A percentile compares a stretch with the other conserved stretches of the same genome.
Conservation (phyloP, 768 basidiomycete genomes). For the Daedaleopsis sinensis region DNA sequence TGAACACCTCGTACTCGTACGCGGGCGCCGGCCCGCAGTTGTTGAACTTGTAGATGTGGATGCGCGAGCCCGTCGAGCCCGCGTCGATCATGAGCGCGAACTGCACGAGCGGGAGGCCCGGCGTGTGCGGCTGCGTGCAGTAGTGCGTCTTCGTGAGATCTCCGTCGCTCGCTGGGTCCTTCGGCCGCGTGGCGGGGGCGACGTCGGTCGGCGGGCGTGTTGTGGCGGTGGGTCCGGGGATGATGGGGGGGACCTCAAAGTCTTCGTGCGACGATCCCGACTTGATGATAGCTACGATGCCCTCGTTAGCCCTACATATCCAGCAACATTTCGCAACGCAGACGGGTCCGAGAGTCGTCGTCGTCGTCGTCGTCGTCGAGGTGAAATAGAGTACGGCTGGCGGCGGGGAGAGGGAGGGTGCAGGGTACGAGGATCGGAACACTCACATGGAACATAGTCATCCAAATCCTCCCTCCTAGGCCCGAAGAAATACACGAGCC, state of each 20-base stretch:
- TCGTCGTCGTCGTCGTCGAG: too few species aligned
- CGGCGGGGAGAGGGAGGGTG: too few species aligned
- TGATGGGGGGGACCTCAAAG: constrained; percentile 2
- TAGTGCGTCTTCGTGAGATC: constrained; percentile 72
- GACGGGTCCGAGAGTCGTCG: too few species aligned
- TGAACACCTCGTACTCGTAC: constrained; percentile 95
- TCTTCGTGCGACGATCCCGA: constrained; percentile 10
- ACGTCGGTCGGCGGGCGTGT: constrained; percentile 16
- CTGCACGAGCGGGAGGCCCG: constrained; percentile 67
- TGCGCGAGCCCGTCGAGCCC: constrained; percentile 94
- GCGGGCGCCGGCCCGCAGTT: constrained; percentile 75
- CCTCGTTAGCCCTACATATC: not conserved
- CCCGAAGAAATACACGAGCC: constrained; percentile 68
- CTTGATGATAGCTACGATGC: constrained; percentile 15
- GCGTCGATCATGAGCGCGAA: constrained; percentile 99
- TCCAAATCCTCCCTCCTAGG: constrained; percentile 43
- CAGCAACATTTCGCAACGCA: not conserved
- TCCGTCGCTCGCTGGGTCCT: constrained; percentile 72
- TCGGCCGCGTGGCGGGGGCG: constrained; percentile 37
- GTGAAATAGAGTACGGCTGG: too few species aligned
- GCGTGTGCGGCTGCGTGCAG: constrained; percentile 61
- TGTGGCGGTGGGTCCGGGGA: constrained; percentile 4
- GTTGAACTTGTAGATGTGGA: constrained; percentile 99
- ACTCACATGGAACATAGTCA: constrained; percentile 33
- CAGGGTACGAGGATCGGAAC: not conserved